A percentile compares a stretch with the other conserved stretches of the same genome.
phyloP scores from a whole-genome alignment of 345 rosid species.

The Citropsis articulata region DNA sequence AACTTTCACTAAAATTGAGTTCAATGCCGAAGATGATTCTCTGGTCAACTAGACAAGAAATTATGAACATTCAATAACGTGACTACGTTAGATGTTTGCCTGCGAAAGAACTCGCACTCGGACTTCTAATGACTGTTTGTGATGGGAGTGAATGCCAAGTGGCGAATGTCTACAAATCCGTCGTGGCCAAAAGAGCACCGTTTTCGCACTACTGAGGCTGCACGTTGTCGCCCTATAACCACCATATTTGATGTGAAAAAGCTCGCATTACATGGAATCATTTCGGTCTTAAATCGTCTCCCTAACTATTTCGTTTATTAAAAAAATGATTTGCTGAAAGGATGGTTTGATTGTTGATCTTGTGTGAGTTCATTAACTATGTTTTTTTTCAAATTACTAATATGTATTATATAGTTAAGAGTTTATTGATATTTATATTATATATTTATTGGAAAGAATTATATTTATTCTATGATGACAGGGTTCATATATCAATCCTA shows the following conservation, averaged over 20 bases:
- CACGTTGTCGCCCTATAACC: not conserved
- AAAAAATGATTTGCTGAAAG: not conserved
- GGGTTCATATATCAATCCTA: accelerated
- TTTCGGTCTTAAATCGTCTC: not conserved
- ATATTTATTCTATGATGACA: too few species aligned
- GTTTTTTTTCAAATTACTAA: too few species aligned
- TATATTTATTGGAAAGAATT: too few species aligned
- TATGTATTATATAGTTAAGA: too few species aligned
- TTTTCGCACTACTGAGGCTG: not conserved
- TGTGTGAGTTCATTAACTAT: too few species aligned
- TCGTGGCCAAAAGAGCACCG: constrained; percentile 13
- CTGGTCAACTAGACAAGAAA: not conserved
- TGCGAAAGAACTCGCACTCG: too few species aligned
- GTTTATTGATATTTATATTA: too few species aligned
- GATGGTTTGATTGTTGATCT: not conserved
- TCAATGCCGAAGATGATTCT: not conserved
- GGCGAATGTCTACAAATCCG: not conserved
- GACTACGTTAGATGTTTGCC: too few species aligned
- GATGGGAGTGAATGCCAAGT: not conserved
- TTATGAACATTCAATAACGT: not conserved
- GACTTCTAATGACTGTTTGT: not conserved
- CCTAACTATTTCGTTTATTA: not conserved
- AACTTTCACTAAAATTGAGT: not conserved
- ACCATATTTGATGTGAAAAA: not conserved
- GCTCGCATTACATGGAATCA: not conserved